Base-by-base conservation (phyloP, 2,329 filamentous ascomycete genomes). In the Pyrenophora graminea region DNA sequence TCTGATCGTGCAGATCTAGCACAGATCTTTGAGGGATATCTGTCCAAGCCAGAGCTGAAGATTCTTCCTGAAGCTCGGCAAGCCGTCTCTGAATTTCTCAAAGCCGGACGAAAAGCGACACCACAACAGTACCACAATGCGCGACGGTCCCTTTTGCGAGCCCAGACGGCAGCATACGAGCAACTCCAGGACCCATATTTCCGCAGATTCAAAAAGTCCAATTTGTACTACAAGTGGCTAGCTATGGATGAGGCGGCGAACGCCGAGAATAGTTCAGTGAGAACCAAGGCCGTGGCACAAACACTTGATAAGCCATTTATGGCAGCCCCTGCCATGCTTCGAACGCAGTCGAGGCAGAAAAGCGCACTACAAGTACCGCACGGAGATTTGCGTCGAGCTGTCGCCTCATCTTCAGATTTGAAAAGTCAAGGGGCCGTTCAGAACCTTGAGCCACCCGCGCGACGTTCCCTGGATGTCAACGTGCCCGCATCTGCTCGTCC, bases 151-250 rank as follows among this genome's bases (percentile, higher is more conserved):
- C 87, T 99, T 19, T 72, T 99, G 33, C 84, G 83, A 55, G 87
- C 90, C 0, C 94, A 99, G 70, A 93, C 90, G 15, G 82, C 85
- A 2, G 88, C 92, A 0, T 81, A 97, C 49, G 89, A 96, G 54
- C 86, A 89, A 62, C 90, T 99, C 84, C 87, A 91, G 65, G 84
- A 85, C 18, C 84, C 82, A 12, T 85, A 96, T 67, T 94, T 94
- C 58, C 85, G 88, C 15, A 85, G 84, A 17, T 99, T 99, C 77
- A 96, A 92, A 68, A 89, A 86, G 62, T 96, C 94, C 0, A 94
- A 97, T 67, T 75, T 99, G 0, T 99, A 91, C 71, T 97, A 94
- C 79, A 99, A 99, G 71, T 97, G 92, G 69, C 80, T 99, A 1
- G 91, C 93, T 6, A 89, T 93, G 10, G 90, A 96, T 65, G 91